Evolutionary conservation across 2,329 filamentous ascomycete genomes (phyloP).

Genomic region (Talaromyces sp.): DNA sequence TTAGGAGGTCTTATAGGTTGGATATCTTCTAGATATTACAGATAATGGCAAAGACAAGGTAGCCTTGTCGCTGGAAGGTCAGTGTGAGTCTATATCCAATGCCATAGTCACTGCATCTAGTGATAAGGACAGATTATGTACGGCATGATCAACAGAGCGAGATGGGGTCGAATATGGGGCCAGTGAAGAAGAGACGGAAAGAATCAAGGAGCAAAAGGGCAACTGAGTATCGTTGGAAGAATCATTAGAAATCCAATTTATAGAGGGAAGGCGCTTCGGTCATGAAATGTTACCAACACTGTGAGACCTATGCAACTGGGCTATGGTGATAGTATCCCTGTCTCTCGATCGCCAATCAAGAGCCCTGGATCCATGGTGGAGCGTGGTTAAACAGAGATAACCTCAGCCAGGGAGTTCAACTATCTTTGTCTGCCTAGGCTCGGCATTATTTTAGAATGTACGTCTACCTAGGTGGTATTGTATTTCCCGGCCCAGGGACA

Average conservation of each 20-base stretch:
- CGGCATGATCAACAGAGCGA: conserved; percentile 5
- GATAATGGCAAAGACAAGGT: conserved; percentile 37
- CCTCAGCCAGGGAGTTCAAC: too few species aligned
- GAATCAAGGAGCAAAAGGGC: background rate
- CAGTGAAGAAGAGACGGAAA: background rate
- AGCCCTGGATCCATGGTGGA: too few species aligned
- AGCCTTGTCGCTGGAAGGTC: conserved; percentile 29
- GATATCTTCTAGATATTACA: conserved; percentile 27
- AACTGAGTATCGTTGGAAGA: background rate
- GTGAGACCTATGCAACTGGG: too few species aligned
- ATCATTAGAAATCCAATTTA: background rate
- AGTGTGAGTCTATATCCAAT: conserved; percentile 35
- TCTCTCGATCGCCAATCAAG: too few species aligned
- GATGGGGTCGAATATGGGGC: conserved; percentile 8
- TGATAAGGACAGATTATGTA: conserved; percentile 29
- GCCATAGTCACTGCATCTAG: conserved; percentile 36
- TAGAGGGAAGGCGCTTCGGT: too few species aligned
- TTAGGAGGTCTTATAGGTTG: conserved; percentile 17
- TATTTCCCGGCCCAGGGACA: too few species aligned
- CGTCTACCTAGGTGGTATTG: too few species aligned
- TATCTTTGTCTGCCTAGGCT: too few species aligned
- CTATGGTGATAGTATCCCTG: too few species aligned
- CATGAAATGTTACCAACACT: too few species aligned
- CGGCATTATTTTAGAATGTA: too few species aligned
- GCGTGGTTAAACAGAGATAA: too few species aligned